Base-by-base conservation (phyloP, 73 alveolate species). In the Paramecium tetraurelia region DNA sequence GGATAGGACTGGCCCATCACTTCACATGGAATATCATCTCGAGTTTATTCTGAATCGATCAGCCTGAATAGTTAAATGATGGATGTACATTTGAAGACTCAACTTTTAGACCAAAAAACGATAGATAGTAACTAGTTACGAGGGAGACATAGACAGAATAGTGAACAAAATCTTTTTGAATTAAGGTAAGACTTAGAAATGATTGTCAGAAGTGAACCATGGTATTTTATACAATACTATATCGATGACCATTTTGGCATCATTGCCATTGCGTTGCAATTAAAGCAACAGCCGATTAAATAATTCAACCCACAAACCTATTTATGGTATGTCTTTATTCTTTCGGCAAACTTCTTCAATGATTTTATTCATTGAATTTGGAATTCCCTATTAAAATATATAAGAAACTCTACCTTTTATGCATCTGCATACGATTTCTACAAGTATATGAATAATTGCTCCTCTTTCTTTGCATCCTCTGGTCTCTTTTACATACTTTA, bases 191-290 rank as follows among this genome's bases (percentile, higher is more conserved):
- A 63, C 90, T 48, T 80, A 27, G 50, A 80, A 80, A 80, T 80
- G 90, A 46, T 80, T 33, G 22, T 48, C 90, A 24, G 90, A 80
- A 24, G 90, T 80, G 70, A 80, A 48, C 90, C 90, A 80, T 20
- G 90, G 90, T 35, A 80, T 80, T 80, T 80, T 80, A 80, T 41
- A 43, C 90, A 80, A 80, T 80, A 80, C 90, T 41, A 80, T 80
- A 80, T 80, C 90, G 29, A 80, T 80, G 57, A 80, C 57, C 76
- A 80, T 22, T 63, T 44, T 80, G 75, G 75, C 76, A 46, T 80
- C 90, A 22, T 21, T 63, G 38, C 90, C 90, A 24, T 21, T 41
- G 24, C 72, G 21, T 22, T 41, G 33, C 57, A 48, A 44, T 80
- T 80, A 35, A 29, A 80, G 57, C 53, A 80, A 63, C 72, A 80